Base-by-base conservation (phyloP, 495 filamentous ascomycete species). In the Parachaetomium inaequale region DNA sequence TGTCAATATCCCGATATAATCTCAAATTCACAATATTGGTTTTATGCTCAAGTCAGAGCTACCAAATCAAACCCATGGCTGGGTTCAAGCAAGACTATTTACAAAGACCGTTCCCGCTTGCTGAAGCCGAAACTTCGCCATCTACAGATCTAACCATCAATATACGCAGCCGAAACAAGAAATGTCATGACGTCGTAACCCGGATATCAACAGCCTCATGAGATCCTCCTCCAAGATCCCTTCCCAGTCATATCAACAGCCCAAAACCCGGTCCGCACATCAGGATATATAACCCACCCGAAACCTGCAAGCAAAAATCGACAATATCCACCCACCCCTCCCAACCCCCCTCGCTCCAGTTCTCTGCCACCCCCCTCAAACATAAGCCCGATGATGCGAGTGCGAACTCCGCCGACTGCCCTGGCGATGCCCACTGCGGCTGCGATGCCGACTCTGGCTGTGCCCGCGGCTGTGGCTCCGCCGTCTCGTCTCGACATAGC, bases 401-500 rank as follows among this genome's bases (percentile, higher is more conserved):
- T 62, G 59, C 54, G 45, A 49, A 14, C 63, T 62, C 63, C 63
- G 52, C 38, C 63, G 26, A 17, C 59, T 49, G 8, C 62, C 55
- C 1, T 32, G 12, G 36, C 32, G 40, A 25, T 55, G 42, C 0
- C 59, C 38, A 21, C 59, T 62, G 5, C n/a, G 21, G 55, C 63
- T 53, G 31, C 52, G 51, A 42, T 55, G 42, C 3, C 59, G 23
- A 21, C 59, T 62, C 0, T 21, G 21, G 55, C 63, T 53, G 7
- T 26, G 21, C 5, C 34, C n/a, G n/a, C 54, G 23, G 26, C n/a
- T 46, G 31, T 21, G 43, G n/a, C 43, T 49, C 34, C 64, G 40
- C 12, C 64, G 40, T n/a, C 61, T 52, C 0, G 25, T 31, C 2
- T 42, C 46, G 0, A 56, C 49, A 14, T 60, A 45, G 42, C 62